Evolutionary conservation across 2,329 filamentous ascomycete genomes (phyloP).

Genomic region (Pyrenophora tritici-repentis): DNA sequence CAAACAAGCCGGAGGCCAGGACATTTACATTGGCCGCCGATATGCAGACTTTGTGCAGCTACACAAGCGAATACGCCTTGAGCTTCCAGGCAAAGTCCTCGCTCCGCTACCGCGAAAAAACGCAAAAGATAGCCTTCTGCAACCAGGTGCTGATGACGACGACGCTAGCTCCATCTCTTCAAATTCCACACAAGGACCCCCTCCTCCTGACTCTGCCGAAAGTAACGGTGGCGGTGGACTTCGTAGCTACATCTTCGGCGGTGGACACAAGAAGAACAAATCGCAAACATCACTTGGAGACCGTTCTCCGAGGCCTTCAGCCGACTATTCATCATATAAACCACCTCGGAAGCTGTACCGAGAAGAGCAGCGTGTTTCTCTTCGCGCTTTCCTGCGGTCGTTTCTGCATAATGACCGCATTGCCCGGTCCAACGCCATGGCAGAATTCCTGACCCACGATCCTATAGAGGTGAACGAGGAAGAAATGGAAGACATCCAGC

Average conservation of each 20-base stretch:
- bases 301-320: constrained; percentile 42
- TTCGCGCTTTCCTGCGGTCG: constrained; percentile 87
- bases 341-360: constrained; percentile 70
- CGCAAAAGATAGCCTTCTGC: constrained; percentile 72
- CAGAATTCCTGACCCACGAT: constrained; percentile 78
- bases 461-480: constrained; percentile 77
- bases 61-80: constrained; percentile 77
- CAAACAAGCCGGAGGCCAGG: constrained; percentile 74
- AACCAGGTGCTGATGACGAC: constrained; percentile 63
- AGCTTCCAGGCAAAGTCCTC: constrained; percentile 88
- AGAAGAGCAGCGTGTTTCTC: constrained; percentile 87
- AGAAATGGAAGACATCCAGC: constrained; percentile 79
- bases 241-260: constrained; percentile 51
- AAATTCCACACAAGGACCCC: constrained; percentile 68
- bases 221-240: constrained; percentile 49
- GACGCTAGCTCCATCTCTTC: constrained; percentile 83
- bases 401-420: constrained; percentile 84
- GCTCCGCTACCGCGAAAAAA: constrained; percentile 91
- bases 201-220: constrained; percentile 44
- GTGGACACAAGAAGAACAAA: constrained; percentile 48
- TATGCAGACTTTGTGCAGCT: constrained; percentile 87
- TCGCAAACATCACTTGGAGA: constrained; percentile 48
- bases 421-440: constrained; percentile 79
- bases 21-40: constrained; percentile 79
- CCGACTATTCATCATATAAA: constrained; percentile 37